Evolutionary conservation across 208 protist genomes (phyloP).

Genomic region (Tritrichomonas musculus): DNA sequence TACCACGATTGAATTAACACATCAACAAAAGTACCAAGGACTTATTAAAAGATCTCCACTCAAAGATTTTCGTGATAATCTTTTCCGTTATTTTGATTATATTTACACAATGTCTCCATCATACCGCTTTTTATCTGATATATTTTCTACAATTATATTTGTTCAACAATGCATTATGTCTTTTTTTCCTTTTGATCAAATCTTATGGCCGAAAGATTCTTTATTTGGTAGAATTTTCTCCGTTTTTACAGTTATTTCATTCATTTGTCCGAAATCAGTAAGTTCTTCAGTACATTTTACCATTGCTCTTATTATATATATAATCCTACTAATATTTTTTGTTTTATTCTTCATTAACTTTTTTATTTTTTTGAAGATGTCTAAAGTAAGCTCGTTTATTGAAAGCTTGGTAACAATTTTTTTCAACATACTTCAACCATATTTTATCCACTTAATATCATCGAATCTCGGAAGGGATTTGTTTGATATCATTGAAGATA

Average conservation of each 20-base stretch:
- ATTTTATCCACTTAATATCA: neutral
- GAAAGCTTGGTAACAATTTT: neutral
- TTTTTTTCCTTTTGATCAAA: neutral
- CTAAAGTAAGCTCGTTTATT: neutral
- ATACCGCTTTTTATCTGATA: neutral
- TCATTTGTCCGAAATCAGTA: neutral
- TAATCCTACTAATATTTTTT: neutral
- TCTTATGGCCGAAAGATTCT: neutral
- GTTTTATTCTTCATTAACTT: neutral
- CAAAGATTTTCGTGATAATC: neutral
- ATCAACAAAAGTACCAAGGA: too few relatives aligned
- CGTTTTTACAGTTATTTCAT: neutral
- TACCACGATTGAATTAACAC: too few relatives aligned
- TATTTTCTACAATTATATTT: neutral
- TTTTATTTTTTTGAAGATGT: neutral
- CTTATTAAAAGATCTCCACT: too few relatives aligned
- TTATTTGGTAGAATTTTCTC: neutral
- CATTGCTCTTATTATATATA: neutral
- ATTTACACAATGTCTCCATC: neutral
- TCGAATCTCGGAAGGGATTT: neutral
- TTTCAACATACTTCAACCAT: neutral
- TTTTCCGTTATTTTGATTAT: neutral
- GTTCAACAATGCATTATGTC: neutral
- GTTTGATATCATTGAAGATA: neutral
- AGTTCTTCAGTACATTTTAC: neutral